Evolutionary conservation across 2,329 filamentous ascomycete species (phyloP), one percentile per base, ranked within the genome.

Genomic region (Parafenestella ontariensis): DNA sequence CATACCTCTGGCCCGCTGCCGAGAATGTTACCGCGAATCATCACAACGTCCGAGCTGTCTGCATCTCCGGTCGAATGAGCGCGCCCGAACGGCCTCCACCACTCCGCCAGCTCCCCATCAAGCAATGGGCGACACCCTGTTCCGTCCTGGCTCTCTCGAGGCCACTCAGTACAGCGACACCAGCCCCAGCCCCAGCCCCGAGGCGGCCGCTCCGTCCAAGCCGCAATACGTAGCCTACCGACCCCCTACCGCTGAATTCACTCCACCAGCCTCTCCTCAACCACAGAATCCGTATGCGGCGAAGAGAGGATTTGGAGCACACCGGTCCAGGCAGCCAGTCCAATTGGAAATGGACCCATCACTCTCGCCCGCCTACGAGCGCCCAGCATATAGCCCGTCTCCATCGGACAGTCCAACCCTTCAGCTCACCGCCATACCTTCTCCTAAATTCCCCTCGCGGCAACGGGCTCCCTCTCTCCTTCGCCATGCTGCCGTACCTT

Each of bases 391-490:
- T 54, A 73, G 68, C 34, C 66, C 71, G 1, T 66, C 71, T 3
- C 64, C 66, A 11, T 63, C 64, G 13, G 63, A 68, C 21, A 75
- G 71, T 55, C 70, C 71, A 26, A 64, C 70, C 21, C 64, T 73
- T 17, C 65, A 60, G n/a, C 64, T 65, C 3, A 44, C 52, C 26
- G 46, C 61, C 31, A 53, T 71, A n/a, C 76, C 77, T 24, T 76
- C 76, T 45, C 78, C 78, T 33, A 76, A 80, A 51, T 71, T 77
- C 20, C 68, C 73, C 21, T 66, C 76, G 11, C 73, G 78, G 21
- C 76, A 77, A 56, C 71, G 75, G 28, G 76, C 78, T 1, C 73
- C 79, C 17, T 73, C 76, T 11, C 72, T 76, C 26, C 71, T 79
- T 49, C 72, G 75, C 47, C 69, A 72, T 61, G 62, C 70, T 36